A percentile compares a stretch with the other conserved stretches of the same genome.
Evolutionary conservation across 2,329 filamentous ascomycete genomes (phyloP).

Genomic region (Pochonia chlamydosporia): DNA sequence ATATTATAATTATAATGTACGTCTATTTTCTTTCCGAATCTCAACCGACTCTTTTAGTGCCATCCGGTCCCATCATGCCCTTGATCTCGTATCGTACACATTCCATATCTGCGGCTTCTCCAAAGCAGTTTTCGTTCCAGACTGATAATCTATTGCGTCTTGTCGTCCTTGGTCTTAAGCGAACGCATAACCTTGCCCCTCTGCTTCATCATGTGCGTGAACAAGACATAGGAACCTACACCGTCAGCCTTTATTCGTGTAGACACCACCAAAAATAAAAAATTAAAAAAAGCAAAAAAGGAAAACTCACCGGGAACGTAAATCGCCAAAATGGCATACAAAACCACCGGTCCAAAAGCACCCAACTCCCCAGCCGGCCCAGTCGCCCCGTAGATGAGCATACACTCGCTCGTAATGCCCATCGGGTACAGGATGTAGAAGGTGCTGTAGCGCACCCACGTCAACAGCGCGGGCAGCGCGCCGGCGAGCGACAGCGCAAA

Average conservation of each 20-base stretch:
- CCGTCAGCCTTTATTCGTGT: not conserved
- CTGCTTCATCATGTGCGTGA: constrained; percentile 93
- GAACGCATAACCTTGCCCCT: constrained; percentile 70
- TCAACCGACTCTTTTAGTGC: too few species aligned
- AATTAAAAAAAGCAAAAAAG: constrained; percentile 1
- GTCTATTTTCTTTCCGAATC: not conserved
- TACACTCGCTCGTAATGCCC: constrained; percentile 83
- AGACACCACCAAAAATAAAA: constrained; percentile 1
- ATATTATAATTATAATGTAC: not conserved
- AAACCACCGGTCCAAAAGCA: constrained; percentile 48
- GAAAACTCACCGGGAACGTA: constrained; percentile 70
- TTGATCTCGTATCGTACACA: not conserved
- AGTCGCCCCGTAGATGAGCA: constrained; percentile 67
- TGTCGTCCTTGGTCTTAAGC: constrained; percentile 42
- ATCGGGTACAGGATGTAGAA: constrained; percentile 92
- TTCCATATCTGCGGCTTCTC: too few species aligned
- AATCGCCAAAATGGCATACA: constrained; percentile 61
- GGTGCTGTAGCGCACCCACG: constrained; percentile 84
- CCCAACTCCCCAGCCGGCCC: constrained; percentile 43
- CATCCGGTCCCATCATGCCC: not conserved
- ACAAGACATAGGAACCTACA: constrained; percentile 71
- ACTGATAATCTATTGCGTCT: constrained; percentile 40
- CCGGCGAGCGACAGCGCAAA: constrained; percentile 70
- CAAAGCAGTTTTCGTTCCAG: too few species aligned
- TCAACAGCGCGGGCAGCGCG: constrained; percentile 57